These are phyloP conservation scores for Phytophthora nicotianae DNA, from an alignment of 352 stramenopile genomes.

Conservation along the genomic window DNA sequence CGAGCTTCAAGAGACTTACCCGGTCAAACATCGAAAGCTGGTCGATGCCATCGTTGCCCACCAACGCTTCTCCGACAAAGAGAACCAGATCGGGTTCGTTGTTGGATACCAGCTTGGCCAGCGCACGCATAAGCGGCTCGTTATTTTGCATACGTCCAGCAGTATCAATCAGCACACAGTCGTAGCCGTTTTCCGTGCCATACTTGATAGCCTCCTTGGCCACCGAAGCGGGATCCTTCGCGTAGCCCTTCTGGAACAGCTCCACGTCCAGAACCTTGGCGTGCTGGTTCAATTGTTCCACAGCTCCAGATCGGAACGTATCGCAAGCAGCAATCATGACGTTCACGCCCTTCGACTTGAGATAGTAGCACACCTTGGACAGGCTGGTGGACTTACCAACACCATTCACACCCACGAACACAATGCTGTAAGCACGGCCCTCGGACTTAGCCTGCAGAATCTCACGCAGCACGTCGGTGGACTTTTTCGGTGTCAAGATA, in stretches of 20 bases:
- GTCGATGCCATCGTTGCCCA: slow-evolving; percentile 99
- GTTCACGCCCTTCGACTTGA: slow-evolving; percentile 97
- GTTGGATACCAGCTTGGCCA: slow-evolving; percentile 96
- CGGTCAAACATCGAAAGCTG: slow-evolving; percentile 97
- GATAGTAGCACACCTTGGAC: slow-evolving; percentile 99
- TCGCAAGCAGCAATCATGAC: slow-evolving; percentile 97
- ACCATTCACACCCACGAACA: slow-evolving; percentile 99
- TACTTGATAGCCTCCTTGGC: slow-evolving; percentile 96
- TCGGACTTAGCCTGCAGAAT: slow-evolving; percentile 89
- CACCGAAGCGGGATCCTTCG: slow-evolving; percentile 96
- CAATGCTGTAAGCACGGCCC: slow-evolving; percentile 96
- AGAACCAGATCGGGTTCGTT: slow-evolving; percentile 98
- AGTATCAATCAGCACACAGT: slow-evolving; percentile 99
- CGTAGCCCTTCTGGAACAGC: slow-evolving; percentile 96
- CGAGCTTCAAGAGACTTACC: slow-evolving; percentile 37
- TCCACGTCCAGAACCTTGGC: slow-evolving; percentile 96
- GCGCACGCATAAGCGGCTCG: slow-evolving; percentile 97
- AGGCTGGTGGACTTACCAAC: slow-evolving; percentile 99
- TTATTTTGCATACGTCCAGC: slow-evolving; percentile 99
- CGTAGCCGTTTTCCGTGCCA: slow-evolving; percentile 92
- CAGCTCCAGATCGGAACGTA: slow-evolving; percentile 98
- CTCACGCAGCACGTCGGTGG: slow-evolving; percentile 95
- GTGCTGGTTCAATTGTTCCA: slow-evolving; percentile 99
- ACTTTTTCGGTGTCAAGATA: slow-evolving; percentile 96
- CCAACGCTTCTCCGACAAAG: slow-evolving; percentile 99